Evolutionary conservation across 495 filamentous ascomycete species (phyloP).

Genomic region (Extremus antarcticus): DNA sequence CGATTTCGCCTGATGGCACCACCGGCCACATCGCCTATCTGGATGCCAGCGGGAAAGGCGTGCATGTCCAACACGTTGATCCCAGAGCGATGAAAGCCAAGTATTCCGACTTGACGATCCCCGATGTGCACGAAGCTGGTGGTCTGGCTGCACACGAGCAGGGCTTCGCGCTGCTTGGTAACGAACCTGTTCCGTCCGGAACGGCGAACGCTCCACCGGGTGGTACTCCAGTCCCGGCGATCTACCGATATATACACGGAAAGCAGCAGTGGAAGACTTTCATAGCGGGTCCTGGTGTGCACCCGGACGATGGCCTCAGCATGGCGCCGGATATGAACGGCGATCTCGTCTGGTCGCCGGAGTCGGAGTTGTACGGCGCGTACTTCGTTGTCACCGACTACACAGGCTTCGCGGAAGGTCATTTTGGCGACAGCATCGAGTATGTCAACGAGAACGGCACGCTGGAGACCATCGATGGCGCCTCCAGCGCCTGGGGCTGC

Average conservation of each 20-base stretch:
- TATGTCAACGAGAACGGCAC: slow-evolving; percentile 38
- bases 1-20: slow-evolving; percentile 40
- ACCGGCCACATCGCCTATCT: slow-evolving; percentile 44
- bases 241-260: slow-evolving; percentile 40
- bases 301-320: slow-evolving; percentile 32
- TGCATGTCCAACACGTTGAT: slow-evolving; percentile 41
- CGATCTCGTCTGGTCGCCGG: slow-evolving; percentile 43
- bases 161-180: slow-evolving; percentile 45
- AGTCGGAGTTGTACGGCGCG: slow-evolving; percentile 40
- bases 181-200: slow-evolving; percentile 37
- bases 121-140: slow-evolving; percentile 37
- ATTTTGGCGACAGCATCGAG: slow-evolving; percentile 44
- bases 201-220: slow-evolving; percentile 37
- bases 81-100: slow-evolving; percentile 37
- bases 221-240: slow-evolving; percentile 36
- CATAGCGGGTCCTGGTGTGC: slow-evolving; percentile 41
- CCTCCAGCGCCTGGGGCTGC: slow-evolving; percentile 44
- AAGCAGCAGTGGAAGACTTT: slow-evolving; percentile 41
- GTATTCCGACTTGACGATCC: slow-evolving; percentile 34
- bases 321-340: slow-evolving; percentile 44
- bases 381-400: slow-evolving; percentile 48
- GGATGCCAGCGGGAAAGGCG: slow-evolving; percentile 36
- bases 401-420: slow-evolving; percentile 38
- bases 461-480: slow-evolving; percentile 34
- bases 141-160: slow-evolving; percentile 46